A percentile compares a stretch with the other conserved stretches of the same genome.
Conservation (phyloP, 495 filamentous ascomycete species). For the Daldinia vernicosa region DNA sequence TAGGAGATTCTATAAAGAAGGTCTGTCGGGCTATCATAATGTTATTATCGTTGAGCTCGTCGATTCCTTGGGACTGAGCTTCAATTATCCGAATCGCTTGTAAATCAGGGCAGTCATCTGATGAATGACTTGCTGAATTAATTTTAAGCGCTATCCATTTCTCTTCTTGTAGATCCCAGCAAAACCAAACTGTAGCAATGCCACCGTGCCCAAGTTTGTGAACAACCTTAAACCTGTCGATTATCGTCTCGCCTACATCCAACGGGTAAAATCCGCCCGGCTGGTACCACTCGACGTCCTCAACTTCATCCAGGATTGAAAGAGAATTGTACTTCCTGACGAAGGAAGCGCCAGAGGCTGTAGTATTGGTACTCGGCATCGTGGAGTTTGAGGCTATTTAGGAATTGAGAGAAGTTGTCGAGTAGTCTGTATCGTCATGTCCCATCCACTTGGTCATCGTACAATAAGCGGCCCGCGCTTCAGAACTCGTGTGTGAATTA, state of each 20-base stretch:
- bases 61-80: neutral
- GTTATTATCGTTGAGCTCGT: neutral
- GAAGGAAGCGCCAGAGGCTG: neutral
- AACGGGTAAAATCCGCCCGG: neutral
- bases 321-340: neutral
- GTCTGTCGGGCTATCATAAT: neutral
- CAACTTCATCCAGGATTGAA: neutral
- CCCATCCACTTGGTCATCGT: neutral
- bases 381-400: neutral
- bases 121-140: neutral
- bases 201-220: neutral
- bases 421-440: neutral
- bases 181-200: neutral
- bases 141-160: slow-evolving; percentile 1
- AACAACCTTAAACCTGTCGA: neutral
- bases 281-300: neutral
- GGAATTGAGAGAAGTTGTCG: neutral
- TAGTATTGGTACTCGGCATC: neutral
- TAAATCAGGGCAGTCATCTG: neutral
- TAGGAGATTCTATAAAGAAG: neutral
- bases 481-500: neutral
- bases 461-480: neutral
- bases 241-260: neutral
- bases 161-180: neutral
- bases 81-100: neutral